Base-by-base conservation (phyloP, 2,329 filamentous ascomycete genomes). In the Colletotrichum chlorophyti region DNA sequence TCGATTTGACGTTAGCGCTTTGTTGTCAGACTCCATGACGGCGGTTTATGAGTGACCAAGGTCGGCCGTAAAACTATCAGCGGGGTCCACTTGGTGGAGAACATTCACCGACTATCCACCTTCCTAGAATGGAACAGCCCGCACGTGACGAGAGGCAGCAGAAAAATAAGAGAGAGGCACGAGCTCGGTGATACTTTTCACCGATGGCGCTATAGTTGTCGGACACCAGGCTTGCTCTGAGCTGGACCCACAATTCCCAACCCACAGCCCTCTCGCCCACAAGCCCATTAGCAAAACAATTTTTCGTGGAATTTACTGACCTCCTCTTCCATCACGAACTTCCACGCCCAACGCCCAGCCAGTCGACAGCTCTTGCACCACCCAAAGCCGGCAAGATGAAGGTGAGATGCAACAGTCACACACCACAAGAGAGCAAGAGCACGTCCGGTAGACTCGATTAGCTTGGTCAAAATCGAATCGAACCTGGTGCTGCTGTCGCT, bases 361-460 rank as follows among this genome's bases (percentile, higher is more conserved):
- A 73, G 74, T 74, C 74, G 74, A 76, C 73, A 71, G 74, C 71
- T 72, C 72, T 76, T 76, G 74, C 71, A 76, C 73, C 74, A 75
- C 68, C 70, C 72, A 73, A 72, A 69, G 71, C 76, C 73, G 75
- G 75, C 76, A 79, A 76, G 69, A 79, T 79, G 76, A 79, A 79
- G 76, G 76, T 79, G 76, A 60, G 75, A 54, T 8, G n/a, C n/a
- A 54, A 6, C 4, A 58, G n/a, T 5, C 34, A 24, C 21, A 34
- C 46, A n/a, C 24, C 14, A 17, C 23, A 40, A 19, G 35, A 38
- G 43, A 26, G 41, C 17, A 21, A 38, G 24, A n/a, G n/a, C n/a
- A n/a, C n/a, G n/a, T n/a, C n/a, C n/a, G n/a, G n/a, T n/a, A n/a
- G n/a, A n/a, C n/a, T n/a, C n/a, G n/a, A n/a, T n/a, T n/a, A n/a